phyloP scores from a whole-genome alignment of 371 early-diverging fungal genomes.

The Parasitella parasitica region DNA sequence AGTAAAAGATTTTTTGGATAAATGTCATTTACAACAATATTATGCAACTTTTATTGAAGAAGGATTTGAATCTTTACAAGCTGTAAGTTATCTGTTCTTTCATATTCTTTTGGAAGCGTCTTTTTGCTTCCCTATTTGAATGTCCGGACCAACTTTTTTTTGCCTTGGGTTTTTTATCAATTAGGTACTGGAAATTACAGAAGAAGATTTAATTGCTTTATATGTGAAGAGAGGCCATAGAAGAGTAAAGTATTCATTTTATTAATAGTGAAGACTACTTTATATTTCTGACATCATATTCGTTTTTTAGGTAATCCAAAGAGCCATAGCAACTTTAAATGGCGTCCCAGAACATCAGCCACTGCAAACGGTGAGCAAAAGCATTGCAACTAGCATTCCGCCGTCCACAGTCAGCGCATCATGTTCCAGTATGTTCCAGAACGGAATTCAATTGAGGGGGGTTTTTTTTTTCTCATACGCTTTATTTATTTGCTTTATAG shows the following conservation, averaged over 20 bases:
- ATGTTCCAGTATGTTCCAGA: slow-evolving; percentile 2
- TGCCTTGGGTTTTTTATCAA: neutral
- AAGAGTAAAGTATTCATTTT: slow-evolving; percentile 29
- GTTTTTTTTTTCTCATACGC: neutral
- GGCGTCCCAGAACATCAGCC: slow-evolving; percentile 34
- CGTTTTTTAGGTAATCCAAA: slow-evolving; percentile 35
- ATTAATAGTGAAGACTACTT: neutral
- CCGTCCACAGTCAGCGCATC: neutral
- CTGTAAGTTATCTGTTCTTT: slow-evolving; percentile 27
- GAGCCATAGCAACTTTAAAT: slow-evolving; percentile 42
- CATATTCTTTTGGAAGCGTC: neutral
- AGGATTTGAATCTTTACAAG: slow-evolving; percentile 47
- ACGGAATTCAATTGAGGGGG: neutral
- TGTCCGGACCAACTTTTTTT: neutral
- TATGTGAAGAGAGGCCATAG: slow-evolving; percentile 53
- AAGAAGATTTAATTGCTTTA: slow-evolving; percentile 46
- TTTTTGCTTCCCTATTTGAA: neutral
- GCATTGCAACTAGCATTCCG: neutral
- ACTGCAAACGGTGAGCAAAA: neutral
- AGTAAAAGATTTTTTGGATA: slow-evolving; percentile 25
- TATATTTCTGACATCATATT: neutral
- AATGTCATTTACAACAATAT: slow-evolving; percentile 36
- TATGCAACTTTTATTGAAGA: slow-evolving; percentile 33
- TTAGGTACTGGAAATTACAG: slow-evolving; percentile 48
- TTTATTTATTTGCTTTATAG: neutral